Evolutionary conservation across 2,329 filamentous ascomycete species (phyloP).

Genomic region (Cladosporium sp.): DNA sequence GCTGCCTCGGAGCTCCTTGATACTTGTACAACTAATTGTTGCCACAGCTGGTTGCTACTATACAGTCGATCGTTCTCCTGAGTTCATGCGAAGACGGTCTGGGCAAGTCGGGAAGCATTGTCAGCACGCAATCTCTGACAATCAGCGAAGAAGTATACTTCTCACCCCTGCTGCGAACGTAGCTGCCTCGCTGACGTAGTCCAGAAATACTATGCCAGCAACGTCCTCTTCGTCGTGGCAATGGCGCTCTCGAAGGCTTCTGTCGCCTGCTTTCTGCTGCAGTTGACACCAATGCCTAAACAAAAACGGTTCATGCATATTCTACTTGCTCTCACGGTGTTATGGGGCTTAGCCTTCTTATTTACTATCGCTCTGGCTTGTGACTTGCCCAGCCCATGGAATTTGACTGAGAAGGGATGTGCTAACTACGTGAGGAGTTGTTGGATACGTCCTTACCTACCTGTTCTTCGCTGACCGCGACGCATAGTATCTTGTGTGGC

Average conservation of each 20-base stretch:
- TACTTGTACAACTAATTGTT: neutral
- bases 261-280: conserved; percentile 13
- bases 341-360: neutral
- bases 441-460: neutral
- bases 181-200: neutral
- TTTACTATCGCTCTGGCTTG: neutral
- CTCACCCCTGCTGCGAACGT: neutral
- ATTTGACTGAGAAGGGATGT: neutral
- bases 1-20: neutral
- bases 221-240: conserved; percentile 13
- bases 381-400: neutral
- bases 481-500: neutral
- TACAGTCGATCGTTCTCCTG: neutral
- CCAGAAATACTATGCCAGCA: conserved; percentile 14
- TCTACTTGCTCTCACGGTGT: neutral
- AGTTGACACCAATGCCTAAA: conserved; percentile 12
- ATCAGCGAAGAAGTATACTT: neutral
- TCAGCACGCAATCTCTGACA: neutral
- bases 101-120: neutral
- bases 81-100: neutral
- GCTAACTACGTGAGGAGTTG: neutral
- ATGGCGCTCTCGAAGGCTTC: conserved; percentile 13
- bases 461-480: neutral
- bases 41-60: neutral
- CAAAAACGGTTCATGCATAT: conserved; percentile 3